phyloP scores from a whole-genome alignment of 225 moss, liverwort and hornwort genomes.

The Sphagnum contortum region DNA sequence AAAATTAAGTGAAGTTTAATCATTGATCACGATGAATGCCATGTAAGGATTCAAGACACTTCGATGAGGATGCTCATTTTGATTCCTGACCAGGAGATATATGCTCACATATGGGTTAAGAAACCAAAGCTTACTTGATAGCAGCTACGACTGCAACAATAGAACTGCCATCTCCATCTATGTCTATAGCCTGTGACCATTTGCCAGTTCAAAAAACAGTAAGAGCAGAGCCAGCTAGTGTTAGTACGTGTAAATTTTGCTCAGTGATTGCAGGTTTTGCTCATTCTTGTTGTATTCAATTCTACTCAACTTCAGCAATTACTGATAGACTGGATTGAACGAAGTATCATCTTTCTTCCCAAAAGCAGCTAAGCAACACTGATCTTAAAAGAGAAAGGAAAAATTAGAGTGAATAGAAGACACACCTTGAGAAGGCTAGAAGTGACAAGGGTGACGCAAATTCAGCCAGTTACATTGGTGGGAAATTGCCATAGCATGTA shows the following conservation, averaged over 20 bases:
- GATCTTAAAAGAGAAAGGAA: slow-evolving; percentile 1
- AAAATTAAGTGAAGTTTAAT: background rate
- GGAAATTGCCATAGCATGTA: slow-evolving; percentile 99
- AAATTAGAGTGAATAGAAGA: background rate
- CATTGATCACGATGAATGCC: no score
- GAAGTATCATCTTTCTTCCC: no score
- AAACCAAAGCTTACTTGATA: slow-evolving; percentile 49
- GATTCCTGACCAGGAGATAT: background rate
- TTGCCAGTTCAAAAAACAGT: slow-evolving; percentile 1
- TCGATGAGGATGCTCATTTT: background rate
- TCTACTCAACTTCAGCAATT: no score
- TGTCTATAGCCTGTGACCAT: slow-evolving; percentile 59
- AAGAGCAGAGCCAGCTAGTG: background rate
- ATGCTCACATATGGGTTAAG: background rate
- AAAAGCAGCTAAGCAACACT: background rate
- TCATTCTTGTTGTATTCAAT: no score
- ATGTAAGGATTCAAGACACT: no score
- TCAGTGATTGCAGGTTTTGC: no score
- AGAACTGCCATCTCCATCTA: slow-evolving; percentile 77
- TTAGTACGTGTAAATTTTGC: no score
- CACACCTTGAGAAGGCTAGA: slow-evolving; percentile 90
- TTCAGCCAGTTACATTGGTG: slow-evolving; percentile 88
- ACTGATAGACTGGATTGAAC: no score
- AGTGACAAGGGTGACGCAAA: slow-evolving; percentile 83
- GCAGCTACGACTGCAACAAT: slow-evolving; percentile 92